A percentile compares a stretch with the other conserved stretches of the same genome.
Evolutionary conservation across 768 basidiomycete species (phyloP).

Genomic region (Psilocybe subaeruginosa): DNA sequence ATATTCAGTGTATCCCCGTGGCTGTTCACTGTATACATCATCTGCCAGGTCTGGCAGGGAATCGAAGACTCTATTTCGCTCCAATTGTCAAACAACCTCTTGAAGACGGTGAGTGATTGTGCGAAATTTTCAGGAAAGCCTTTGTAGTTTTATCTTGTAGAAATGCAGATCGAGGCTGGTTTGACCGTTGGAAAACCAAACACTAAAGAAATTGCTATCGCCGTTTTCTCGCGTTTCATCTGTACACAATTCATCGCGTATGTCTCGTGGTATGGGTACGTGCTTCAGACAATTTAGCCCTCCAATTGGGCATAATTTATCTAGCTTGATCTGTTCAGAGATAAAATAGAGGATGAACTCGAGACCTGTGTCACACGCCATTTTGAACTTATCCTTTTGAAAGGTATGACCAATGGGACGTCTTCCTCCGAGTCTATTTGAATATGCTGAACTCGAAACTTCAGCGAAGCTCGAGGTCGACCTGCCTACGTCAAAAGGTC

Average conservation of each 20-base stretch:
- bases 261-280: constrained; percentile 8
- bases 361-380: constrained; percentile 6
- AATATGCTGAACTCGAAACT: no score
- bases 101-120: constrained; percentile 6
- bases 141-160: no score
- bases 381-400: constrained; percentile 5
- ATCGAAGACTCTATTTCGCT: constrained; percentile 12
- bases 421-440: no score
- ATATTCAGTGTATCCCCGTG: constrained; percentile 7
- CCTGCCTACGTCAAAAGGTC: constrained; percentile 9
- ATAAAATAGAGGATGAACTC: constrained; percentile 1
- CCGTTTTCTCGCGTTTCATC: background rate
- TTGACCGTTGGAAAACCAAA: background rate
- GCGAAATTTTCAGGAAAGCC: no score
- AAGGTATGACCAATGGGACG: background rate
- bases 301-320: background rate
- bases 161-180: constrained; percentile 4
- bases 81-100: constrained; percentile 13
- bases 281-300: no score
- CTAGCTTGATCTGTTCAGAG: background rate
- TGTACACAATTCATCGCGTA: constrained; percentile 5
- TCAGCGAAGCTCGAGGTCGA: constrained; percentile 5
- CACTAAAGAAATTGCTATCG: background rate
- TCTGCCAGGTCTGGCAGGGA: constrained; percentile 8
- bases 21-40: constrained; percentile 7